Base-by-base conservation (phyloP, 306 rosid species). In the Amphicarpaea edgeworthii region DNA sequence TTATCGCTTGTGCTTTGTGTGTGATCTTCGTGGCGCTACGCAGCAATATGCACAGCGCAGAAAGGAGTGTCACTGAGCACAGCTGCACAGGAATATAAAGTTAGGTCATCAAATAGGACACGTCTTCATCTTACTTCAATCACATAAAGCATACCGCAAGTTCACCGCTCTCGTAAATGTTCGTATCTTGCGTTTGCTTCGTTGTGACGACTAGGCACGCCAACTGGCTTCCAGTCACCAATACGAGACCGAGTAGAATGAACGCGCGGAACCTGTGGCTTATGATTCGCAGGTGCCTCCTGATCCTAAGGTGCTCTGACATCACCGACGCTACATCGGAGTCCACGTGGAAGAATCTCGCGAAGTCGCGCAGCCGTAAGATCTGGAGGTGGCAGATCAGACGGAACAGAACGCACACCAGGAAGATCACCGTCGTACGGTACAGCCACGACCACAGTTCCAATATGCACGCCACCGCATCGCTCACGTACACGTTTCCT, bases 1-100 rank as follows among this genome's bases (percentile, higher is more conserved):
- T 92, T 47, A 95, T 89, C 3, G 96, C 86, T 54, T 92, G 98
- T 3, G 95, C 98, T 62, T 90, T 95, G 93, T 95, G 98, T 2
- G 97, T 95, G 65, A 95, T 95, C 79, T 89, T 95, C 1, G 98
- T 89, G 0, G 98, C 96, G 46, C 98, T 95, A 4, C 98, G 87
- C 30, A 95, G 43, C 55, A 95, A 38, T 54, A 95, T 86, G 45
- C 79, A 79, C n/a, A 95, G 67, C 15, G 89, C 90, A 0, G 92
- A 82, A 8, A 90, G 86, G 0, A 95, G 87, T 0, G 97, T 90
- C 40, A 90, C 71, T 10, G 98, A 95, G 77, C 97, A 88, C 6
- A 93, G 43, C 98, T 93, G 87, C 83, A 79, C 72, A 26, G 19
- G 28, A 43, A 16, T 17, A n/a, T n/a, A n/a, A n/a, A n/a, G n/a